phyloP scores from a whole-genome alignment of 2,329 filamentous ascomycete species.

The Periconia sp. region DNA sequence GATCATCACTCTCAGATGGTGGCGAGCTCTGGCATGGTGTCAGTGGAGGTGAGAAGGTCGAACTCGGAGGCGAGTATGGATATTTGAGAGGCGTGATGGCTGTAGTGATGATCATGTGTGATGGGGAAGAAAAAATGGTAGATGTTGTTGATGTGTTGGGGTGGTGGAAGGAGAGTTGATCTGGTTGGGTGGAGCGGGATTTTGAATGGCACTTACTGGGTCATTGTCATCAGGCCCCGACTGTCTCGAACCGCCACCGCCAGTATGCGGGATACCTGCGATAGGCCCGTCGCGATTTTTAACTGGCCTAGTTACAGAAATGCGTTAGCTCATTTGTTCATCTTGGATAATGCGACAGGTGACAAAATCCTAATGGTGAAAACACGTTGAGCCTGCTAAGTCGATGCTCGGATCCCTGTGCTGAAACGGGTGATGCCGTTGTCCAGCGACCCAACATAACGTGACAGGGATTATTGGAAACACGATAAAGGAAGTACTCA shows the following conservation, averaged over 20 bases:
- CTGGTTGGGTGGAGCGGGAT: conserved; percentile 51
- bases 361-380: conserved; percentile 33
- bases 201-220: conserved; percentile 57
- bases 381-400: conserved; percentile 42
- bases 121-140: conserved; percentile 31
- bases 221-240: conserved; percentile 63
- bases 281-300: conserved; percentile 76
- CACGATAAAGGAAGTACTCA: conserved; percentile 32
- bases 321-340: conserved; percentile 38
- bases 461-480: conserved; percentile 16
- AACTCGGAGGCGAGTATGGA: conserved; percentile 44
- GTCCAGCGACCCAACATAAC: conserved; percentile 20
- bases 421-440: conserved; percentile 32
- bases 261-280: conserved; percentile 65
- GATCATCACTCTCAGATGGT: conserved; percentile 77
- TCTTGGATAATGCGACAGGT: conserved; percentile 16
- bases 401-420: conserved; percentile 33
- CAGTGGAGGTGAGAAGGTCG: conserved; percentile 46
- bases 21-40: conserved; percentile 48
- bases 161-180: conserved; percentile 46
- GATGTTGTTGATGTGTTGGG: conserved; percentile 38
- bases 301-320: conserved; percentile 64
- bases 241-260: conserved; percentile 68
- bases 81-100: conserved; percentile 35
- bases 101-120: conserved; percentile 41